Percentiles rank a stretch among this genome's conserved stretches.
Conservation (phyloP, 768 basidiomycete species). For the Auriscalpium vulgare region DNA sequence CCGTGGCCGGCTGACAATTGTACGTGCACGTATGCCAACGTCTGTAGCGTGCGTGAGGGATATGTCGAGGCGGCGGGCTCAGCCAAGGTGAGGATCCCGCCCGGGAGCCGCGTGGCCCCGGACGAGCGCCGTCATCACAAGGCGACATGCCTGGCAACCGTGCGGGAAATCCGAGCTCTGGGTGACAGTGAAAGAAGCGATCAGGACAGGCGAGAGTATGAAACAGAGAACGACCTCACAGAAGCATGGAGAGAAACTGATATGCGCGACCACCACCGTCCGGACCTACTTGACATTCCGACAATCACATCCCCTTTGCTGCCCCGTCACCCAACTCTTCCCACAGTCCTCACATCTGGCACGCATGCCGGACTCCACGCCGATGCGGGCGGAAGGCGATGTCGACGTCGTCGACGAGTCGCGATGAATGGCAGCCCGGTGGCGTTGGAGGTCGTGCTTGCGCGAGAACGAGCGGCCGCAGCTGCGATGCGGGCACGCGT, state of each 20-base stretch:
- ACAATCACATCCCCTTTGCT: slow-evolving; percentile 30
- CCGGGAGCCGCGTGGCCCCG: too few relatives aligned
- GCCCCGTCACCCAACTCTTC: slow-evolving; percentile 16
- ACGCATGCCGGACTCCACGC: slow-evolving; percentile 8
- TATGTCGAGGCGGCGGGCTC: too few relatives aligned
- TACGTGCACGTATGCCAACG: too few relatives aligned
- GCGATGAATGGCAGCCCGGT: slow-evolving; percentile 74
- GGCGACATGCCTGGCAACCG: too few relatives aligned
- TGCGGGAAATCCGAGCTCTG: too few relatives aligned
- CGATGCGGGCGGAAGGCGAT: slow-evolving; percentile 11
- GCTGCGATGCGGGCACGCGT: slow-evolving; percentile 75
- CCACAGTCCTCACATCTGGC: slow-evolving; percentile 20
- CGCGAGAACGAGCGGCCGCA: slow-evolving; percentile 91
- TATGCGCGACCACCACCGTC: too few relatives aligned
- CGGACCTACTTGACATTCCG: slow-evolving; percentile 49
- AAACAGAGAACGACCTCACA: neutral
- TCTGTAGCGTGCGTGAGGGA: too few relatives aligned
- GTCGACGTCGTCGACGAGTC: slow-evolving; percentile 18
- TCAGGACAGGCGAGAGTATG: too few relatives aligned
- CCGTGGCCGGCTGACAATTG: too few relatives aligned
- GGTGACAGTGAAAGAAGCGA: too few relatives aligned
- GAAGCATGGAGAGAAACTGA: neutral
- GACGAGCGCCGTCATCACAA: too few relatives aligned
- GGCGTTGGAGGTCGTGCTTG: slow-evolving; percentile 89
- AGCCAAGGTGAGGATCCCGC: too few relatives aligned